Evolutionary conservation across 768 basidiomycete genomes (phyloP).

Genomic region (Podaxis sp.): DNA sequence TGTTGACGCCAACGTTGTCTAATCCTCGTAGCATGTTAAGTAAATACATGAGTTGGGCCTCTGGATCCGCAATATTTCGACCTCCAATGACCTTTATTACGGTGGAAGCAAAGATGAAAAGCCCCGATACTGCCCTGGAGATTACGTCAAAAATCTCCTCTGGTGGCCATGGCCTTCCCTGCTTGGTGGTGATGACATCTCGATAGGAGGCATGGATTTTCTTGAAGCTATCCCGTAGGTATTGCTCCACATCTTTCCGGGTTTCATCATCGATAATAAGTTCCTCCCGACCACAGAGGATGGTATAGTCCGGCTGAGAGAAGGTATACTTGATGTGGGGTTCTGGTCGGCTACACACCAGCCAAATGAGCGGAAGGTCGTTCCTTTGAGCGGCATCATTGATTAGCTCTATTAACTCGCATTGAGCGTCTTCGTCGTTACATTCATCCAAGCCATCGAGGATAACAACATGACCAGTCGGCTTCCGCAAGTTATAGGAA

Average conservation of each 20-base stretch:
- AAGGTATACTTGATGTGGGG: not conserved
- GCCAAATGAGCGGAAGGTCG: not conserved
- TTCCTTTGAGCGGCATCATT: not conserved
- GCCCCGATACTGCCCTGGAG: not conserved
- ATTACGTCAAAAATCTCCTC: not conserved
- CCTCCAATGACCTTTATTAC: not conserved
- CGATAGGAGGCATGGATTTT: not conserved
- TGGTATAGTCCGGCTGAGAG: not conserved
- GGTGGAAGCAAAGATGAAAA: not conserved
- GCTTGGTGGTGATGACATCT: not conserved
- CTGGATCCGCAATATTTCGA: not conserved
- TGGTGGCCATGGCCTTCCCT: not conserved
- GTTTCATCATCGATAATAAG: not conserved
- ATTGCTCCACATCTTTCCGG: not conserved
- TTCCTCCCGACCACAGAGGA: not conserved
- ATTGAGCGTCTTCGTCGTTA: not conserved
- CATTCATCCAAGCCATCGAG: not conserved
- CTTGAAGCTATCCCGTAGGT: not conserved
- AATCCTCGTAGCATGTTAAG: not conserved
- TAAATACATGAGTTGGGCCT: not conserved
- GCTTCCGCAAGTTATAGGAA: not conserved
- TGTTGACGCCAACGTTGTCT: not conserved
- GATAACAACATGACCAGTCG: not conserved
- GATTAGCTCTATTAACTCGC: not conserved
- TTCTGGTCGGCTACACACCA: conserved; percentile 1